A percentile compares a stretch with the other conserved stretches of the same genome.
Conservation (phyloP, 306 rosid genomes). For the Medicago ruthenica region DNA sequence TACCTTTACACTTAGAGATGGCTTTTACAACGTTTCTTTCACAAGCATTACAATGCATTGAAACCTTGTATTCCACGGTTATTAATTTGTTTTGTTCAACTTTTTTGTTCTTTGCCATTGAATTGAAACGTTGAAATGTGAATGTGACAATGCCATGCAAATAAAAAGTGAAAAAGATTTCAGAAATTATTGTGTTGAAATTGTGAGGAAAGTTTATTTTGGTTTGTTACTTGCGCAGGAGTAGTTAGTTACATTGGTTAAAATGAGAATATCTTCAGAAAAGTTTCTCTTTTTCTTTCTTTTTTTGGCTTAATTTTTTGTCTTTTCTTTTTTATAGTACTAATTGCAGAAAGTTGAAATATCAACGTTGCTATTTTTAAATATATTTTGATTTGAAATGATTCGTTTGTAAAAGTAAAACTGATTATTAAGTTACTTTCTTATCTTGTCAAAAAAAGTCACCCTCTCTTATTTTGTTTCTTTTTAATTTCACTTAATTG, state of each 20-base stretch:
- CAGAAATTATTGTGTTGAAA: background rate
- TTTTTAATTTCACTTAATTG: background rate
- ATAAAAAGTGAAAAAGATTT: constrained; percentile 2
- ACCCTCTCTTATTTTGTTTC: background rate
- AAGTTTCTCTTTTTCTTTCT: background rate
- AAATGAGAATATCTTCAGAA: background rate
- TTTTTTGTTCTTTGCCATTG: constrained; percentile 66
- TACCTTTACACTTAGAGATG: constrained; percentile 77
- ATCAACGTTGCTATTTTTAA: background rate
- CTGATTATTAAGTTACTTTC: background rate
- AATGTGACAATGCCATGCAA: constrained; percentile 23
- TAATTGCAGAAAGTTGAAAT: background rate
- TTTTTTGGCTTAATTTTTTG: background rate
- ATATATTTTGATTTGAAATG: background rate
- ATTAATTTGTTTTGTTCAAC: constrained; percentile 46
- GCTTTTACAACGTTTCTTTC: constrained; percentile 72
- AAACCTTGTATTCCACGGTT: constrained; percentile 61
- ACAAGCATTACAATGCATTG: constrained; percentile 85
- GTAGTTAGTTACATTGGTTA: constrained; percentile 39
- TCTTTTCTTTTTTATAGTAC: background rate
- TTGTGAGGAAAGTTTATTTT: background rate
- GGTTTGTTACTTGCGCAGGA: background rate
- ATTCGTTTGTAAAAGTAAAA: background rate
- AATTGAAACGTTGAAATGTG: constrained; percentile 33
- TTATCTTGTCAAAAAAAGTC: background rate